A percentile compares a stretch with the other conserved stretches of the same genome.
These are phyloP conservation scores for Xylaria hypoxylon DNA, from an alignment of 2,329 filamentous ascomycete genomes.

Conservation along the genomic window DNA sequence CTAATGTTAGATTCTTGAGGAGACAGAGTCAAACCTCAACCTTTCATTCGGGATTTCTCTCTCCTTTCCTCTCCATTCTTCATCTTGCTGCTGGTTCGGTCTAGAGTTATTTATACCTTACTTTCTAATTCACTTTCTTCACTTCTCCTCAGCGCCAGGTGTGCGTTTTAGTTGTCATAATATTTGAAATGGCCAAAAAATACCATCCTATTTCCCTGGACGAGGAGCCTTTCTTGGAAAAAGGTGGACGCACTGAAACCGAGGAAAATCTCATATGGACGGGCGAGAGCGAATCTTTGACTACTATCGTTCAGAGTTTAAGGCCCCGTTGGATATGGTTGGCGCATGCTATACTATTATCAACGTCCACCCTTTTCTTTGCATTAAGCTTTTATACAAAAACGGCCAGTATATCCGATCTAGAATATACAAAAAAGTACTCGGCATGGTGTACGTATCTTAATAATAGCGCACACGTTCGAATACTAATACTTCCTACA, in stretches of 20 bases:
- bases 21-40: slow-evolving; percentile 1
- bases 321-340: slow-evolving; percentile 56
- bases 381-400: slow-evolving; percentile 55
- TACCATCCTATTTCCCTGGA: slow-evolving; percentile 54
- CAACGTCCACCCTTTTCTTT: slow-evolving; percentile 56
- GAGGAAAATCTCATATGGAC: slow-evolving; percentile 46
- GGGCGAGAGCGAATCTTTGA: slow-evolving; percentile 33
- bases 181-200: slow-evolving; percentile 50
- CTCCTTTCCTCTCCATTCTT: slow-evolving; percentile 21
- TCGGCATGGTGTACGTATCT: slow-evolving; percentile 59
- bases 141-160: slow-evolving; percentile 46
- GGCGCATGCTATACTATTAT: slow-evolving; percentile 55
- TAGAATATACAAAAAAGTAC: slow-evolving; percentile 54
- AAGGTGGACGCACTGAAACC: slow-evolving; percentile 39
- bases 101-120: slow-evolving; percentile 7
- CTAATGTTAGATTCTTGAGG: slow-evolving; percentile 1
- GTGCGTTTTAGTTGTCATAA: slow-evolving; percentile 42
- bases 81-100: slow-evolving; percentile 30
- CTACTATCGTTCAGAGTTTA: slow-evolving; percentile 39
- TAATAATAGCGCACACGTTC: background rate
- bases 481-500: slow-evolving; percentile 43
- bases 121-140: slow-evolving; percentile 33
- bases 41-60: background rate
- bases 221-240: slow-evolving; percentile 54
- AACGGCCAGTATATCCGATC: slow-evolving; percentile 52